These are phyloP conservation scores for Penicillium egyptiacum DNA, from an alignment of 495 filamentous ascomycete species.

Conservation along the genomic window DNA sequence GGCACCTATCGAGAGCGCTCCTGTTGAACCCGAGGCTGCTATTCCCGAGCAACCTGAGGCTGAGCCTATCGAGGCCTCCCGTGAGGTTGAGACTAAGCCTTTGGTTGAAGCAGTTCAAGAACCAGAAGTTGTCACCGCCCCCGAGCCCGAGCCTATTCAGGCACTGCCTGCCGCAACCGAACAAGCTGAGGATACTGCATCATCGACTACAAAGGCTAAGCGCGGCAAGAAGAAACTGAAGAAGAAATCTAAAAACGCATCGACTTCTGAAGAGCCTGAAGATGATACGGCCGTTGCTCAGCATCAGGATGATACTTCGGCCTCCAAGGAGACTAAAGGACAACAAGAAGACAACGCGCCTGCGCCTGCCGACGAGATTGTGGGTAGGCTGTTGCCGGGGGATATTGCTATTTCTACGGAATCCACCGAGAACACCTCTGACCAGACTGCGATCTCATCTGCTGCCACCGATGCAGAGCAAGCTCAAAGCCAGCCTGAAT, in stretches of 20 bases:
- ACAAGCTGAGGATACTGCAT: slow-evolving; percentile 15
- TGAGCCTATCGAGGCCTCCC: slow-evolving; percentile 1
- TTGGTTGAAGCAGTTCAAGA: slow-evolving; percentile 8
- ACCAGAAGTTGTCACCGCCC: neutral
- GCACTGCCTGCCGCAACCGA: slow-evolving; percentile 12
- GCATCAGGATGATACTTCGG: neutral
- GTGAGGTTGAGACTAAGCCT: neutral
- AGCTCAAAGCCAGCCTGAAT: slow-evolving; percentile 5
- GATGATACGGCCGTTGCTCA: neutral
- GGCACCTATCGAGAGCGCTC: slow-evolving; percentile 1
- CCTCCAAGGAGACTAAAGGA: neutral
- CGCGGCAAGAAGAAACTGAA: slow-evolving; percentile 40
- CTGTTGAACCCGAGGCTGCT: neutral
- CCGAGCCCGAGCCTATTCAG: slow-evolving; percentile 11
- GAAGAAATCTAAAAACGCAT: slow-evolving; percentile 33
- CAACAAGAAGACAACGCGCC: slow-evolving; percentile 4
- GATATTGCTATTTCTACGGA: slow-evolving; percentile 1
- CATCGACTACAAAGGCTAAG: slow-evolving; percentile 38
- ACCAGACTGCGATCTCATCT: neutral
- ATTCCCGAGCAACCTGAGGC: neutral
- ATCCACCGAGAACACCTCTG: neutral
- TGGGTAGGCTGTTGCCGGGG: neutral
- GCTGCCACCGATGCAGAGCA: slow-evolving; percentile 1
- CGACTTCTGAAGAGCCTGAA: slow-evolving; percentile 8
- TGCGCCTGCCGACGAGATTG: neutral